Evolutionary conservation across 2,329 filamentous ascomycete species (phyloP).

Genomic region (Ophiostoma populinum): DNA sequence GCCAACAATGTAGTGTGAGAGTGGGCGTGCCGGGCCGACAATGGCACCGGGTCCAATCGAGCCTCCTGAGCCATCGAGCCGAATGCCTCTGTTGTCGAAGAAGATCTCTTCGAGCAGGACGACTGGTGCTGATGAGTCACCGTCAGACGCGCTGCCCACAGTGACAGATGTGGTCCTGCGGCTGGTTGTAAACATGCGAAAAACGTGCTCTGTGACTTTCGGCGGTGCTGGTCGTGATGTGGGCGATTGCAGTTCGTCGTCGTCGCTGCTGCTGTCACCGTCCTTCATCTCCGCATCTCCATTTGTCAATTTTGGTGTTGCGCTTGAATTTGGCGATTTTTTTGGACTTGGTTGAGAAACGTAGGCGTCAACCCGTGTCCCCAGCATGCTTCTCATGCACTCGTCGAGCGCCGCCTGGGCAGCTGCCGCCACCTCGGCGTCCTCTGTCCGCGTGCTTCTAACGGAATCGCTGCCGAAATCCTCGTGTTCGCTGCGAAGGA

Average conservation of each 20-base stretch:
- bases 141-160: not conserved
- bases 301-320: not conserved
- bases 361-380: conserved; percentile 1
- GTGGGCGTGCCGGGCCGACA: conserved; percentile 23
- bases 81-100: conserved; percentile 16
- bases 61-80: conserved; percentile 15
- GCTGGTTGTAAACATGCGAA: conserved; percentile 9
- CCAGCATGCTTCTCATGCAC: conserved; percentile 8
- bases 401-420: conserved; percentile 9
- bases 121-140: conserved; percentile 11
- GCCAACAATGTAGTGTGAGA: conserved; percentile 30
- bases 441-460: not conserved
- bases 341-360: not conserved
- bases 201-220: conserved; percentile 6
- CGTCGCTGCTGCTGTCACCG: not conserved
- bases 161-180: not conserved
- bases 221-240: not conserved
- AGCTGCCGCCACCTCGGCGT: not conserved
- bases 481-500: conserved; percentile 4
- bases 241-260: not conserved
- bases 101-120: conserved; percentile 31
- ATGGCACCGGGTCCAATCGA: conserved; percentile 21
- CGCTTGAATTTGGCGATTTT: not conserved
- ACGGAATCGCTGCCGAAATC: not conserved
- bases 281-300: not conserved